These are phyloP conservation scores for Candida suzukii DNA, from an alignment of 805 yeast species.

Conservation along the genomic window DNA sequence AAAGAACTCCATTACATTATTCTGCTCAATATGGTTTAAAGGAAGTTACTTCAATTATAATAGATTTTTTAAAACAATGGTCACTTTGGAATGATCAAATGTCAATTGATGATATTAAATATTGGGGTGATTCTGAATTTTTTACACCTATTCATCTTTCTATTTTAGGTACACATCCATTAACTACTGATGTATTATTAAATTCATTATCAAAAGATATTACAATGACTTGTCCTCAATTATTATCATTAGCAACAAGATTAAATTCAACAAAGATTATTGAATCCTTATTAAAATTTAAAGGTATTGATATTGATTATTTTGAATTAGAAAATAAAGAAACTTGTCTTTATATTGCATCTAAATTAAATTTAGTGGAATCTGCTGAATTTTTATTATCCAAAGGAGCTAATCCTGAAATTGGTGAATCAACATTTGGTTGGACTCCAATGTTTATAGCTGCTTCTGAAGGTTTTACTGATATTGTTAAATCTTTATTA, in stretches of 20 bases:
- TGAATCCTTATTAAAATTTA: constrained; percentile 41
- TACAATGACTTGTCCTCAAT: constrained; percentile 41
- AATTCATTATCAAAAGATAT: constrained; percentile 31
- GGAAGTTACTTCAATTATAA: constrained; percentile 49
- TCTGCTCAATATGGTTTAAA: constrained; percentile 81
- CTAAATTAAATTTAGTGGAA: constrained; percentile 50
- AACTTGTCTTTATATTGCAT: constrained; percentile 77
- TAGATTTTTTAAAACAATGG: constrained; percentile 56
- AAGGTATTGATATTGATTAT: constrained; percentile 59
- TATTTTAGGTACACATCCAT: constrained; percentile 75
- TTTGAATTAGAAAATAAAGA: constrained; percentile 58
- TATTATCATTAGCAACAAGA: constrained; percentile 63
- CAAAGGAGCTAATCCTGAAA: constrained; percentile 64
- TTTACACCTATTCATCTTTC: constrained; percentile 81
- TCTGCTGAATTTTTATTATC: constrained; percentile 50
- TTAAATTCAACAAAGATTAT: constrained; percentile 55
- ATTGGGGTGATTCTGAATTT: constrained; percentile 76
- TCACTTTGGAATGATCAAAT: constrained; percentile 38
- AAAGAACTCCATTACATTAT: constrained; percentile 84
- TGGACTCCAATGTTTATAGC: constrained; percentile 95
- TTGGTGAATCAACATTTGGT: constrained; percentile 72
- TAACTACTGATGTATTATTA: constrained; percentile 57
- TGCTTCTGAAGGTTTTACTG: constrained; percentile 72
- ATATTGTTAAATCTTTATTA: constrained; percentile 50
- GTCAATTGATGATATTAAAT: constrained; percentile 47